Conservation (phyloP, 2,329 filamentous ascomycete genomes). For the Dothidotthia symphoricarpi region DNA sequence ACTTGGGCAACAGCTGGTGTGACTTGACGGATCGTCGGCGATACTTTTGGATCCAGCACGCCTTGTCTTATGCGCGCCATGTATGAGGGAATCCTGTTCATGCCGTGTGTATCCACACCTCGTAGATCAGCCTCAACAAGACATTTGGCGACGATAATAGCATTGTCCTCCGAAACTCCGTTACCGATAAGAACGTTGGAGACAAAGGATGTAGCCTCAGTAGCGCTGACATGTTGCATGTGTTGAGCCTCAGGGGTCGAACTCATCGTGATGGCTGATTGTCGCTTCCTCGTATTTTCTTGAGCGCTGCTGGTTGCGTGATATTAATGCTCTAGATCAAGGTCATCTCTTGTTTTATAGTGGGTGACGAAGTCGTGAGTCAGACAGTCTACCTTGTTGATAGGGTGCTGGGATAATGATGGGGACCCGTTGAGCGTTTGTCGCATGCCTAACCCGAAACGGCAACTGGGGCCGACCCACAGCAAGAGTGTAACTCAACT, state of each 20-base stretch:
- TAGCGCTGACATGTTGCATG: slow-evolving; percentile 22
- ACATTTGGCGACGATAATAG: slow-evolving; percentile 63
- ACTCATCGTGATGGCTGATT: slow-evolving; percentile 1
- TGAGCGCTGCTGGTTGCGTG: no score
- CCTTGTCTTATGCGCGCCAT: slow-evolving; percentile 69
- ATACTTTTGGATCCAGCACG: slow-evolving; percentile 62
- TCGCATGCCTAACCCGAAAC: no score
- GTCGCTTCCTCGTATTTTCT: no score
- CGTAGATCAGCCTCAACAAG: slow-evolving; percentile 73
- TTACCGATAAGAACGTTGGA: slow-evolving; percentile 59
- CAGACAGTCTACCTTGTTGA: no score
- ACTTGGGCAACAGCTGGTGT: slow-evolving; percentile 72
- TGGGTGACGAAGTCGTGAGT: no score
- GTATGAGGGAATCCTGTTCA: slow-evolving; percentile 76
- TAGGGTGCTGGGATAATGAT: no score
- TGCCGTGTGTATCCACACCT: slow-evolving; percentile 76
- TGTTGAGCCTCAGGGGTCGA: slow-evolving; percentile 3
- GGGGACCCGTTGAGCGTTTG: no score
- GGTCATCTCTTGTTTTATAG: no score
- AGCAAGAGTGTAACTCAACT: no score
- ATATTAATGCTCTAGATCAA: no score
- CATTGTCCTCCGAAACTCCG: slow-evolving; percentile 59
- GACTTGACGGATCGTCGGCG: slow-evolving; percentile 58
- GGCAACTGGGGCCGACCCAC: no score
- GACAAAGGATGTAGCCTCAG: slow-evolving; percentile 46